These are phyloP conservation scores for Zizania latifolia DNA, from an alignment of 176 grass and related monocot genomes.

Conservation along the genomic window DNA sequence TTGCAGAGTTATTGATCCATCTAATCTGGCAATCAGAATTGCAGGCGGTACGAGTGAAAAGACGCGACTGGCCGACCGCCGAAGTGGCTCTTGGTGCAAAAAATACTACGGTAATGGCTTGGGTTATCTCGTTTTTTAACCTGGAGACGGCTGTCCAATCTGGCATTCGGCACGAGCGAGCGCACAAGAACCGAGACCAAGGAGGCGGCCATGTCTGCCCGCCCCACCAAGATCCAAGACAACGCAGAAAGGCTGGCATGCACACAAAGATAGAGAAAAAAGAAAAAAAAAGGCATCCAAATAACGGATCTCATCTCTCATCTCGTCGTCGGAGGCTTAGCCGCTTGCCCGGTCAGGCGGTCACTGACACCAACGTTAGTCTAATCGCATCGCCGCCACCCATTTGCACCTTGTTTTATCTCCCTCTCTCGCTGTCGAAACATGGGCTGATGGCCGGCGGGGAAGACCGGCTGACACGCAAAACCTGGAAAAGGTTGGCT, in stretches of 20 bases:
- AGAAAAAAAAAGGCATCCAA: background rate
- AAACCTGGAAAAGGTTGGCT: background rate
- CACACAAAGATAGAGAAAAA: background rate
- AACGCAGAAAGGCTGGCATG: background rate
- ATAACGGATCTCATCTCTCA: slow-evolving; percentile 20
- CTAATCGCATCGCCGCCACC: background rate
- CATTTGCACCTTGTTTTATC: background rate
- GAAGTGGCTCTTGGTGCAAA: too few relatives aligned
- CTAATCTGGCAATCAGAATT: too few relatives aligned
- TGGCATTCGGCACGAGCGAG: slow-evolving; percentile 21
- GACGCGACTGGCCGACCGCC: too few relatives aligned
- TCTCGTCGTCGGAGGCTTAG: background rate
- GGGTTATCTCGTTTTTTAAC: too few relatives aligned
- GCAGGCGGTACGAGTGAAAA: too few relatives aligned
- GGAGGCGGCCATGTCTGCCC: background rate
- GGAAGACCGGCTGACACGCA: background rate
- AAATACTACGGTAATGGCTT: too few relatives aligned
- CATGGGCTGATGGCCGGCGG: too few relatives aligned
- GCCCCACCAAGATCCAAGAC: slow-evolving; percentile 22
- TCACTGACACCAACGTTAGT: slow-evolving; percentile 34
- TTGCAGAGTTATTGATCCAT: too few relatives aligned
- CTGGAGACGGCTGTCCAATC: background rate
- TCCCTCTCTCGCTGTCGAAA: background rate
- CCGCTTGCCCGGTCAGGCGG: background rate
- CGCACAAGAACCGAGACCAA: background rate